These are phyloP conservation scores for Leptographium lundbergii DNA, from an alignment of 2,329 filamentous ascomycete genomes.

Conservation along the genomic window DNA sequence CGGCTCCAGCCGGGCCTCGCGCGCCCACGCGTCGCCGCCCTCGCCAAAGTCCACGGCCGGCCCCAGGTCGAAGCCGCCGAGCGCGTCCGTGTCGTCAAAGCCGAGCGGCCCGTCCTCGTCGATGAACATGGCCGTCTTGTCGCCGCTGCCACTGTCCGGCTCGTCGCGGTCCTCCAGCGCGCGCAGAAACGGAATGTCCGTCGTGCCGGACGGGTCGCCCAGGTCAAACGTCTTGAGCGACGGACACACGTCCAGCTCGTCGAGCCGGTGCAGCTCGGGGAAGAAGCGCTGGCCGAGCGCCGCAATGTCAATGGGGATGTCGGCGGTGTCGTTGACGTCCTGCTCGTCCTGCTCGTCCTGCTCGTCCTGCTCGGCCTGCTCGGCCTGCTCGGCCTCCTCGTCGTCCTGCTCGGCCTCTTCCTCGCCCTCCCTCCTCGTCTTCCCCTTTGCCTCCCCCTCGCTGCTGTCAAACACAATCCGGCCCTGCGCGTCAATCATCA, in stretches of 20 bases:
- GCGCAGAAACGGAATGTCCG: slow-evolving; percentile 87
- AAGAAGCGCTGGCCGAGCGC: slow-evolving; percentile 73
- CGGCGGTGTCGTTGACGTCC: no score
- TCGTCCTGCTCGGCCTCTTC: slow-evolving; percentile 22
- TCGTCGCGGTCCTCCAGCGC: slow-evolving; percentile 68
- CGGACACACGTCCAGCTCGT: slow-evolving; percentile 84
- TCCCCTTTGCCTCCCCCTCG: slow-evolving; percentile 45
- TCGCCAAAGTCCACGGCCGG: slow-evolving; percentile 80
- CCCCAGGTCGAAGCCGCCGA: slow-evolving; percentile 60
- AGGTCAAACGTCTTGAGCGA: slow-evolving; percentile 90
- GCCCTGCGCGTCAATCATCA: slow-evolving; percentile 87
- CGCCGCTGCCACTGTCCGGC: slow-evolving; percentile 38
- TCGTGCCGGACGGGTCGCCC: slow-evolving; percentile 68
- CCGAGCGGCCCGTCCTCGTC: slow-evolving; percentile 76
- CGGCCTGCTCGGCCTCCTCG: no score
- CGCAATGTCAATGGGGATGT: slow-evolving; percentile 67
- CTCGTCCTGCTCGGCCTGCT: no score
- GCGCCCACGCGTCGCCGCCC: slow-evolving; percentile 90
- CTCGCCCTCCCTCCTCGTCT: slow-evolving; percentile 22
- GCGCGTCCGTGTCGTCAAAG: slow-evolving; percentile 67
- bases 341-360: slow-evolving; percentile 16
- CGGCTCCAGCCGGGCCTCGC: slow-evolving; percentile 74
- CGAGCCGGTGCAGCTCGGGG: slow-evolving; percentile 62
- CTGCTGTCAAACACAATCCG: slow-evolving; percentile 98
- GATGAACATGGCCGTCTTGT: slow-evolving; percentile 70